Evolutionary conservation across 352 stramenopile species (phyloP), one percentile per base, ranked within the genome.

Genomic region (Globisporangium nodosum): DNA sequence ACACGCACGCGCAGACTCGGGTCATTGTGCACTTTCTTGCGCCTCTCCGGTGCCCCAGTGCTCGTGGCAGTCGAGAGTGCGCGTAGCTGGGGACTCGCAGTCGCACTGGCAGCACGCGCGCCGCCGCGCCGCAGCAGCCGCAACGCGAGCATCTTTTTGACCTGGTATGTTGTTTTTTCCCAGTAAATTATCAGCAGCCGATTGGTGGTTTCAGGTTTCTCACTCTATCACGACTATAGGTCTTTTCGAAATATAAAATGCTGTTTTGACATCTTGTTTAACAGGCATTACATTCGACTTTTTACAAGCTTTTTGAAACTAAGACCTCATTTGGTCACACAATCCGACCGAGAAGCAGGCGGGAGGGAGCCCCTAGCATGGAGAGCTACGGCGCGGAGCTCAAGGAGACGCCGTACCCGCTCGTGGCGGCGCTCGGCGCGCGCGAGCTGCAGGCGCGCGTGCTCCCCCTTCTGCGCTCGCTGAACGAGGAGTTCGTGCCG

Each of bases 381-480:
- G 86, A 96, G 78, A 85, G 68, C 63, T 94, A 90, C 70, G 74
- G 76, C 35, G 60, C 69, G 6, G 86, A 96, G 77, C 74, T 94
- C 59, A 91, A 90, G 68, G 85, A 96, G 76, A 90, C 78, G 65
- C 86, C 86, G 69, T 88, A 89, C 66, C 86, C 86, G 69, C 72
- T 96, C 46, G 82, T 96, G 39, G 84, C 82, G 59, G 78, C 78
- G 60, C 69, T 96, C 20, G 84, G 86, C n/a, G 64, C 76, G 51
- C 80, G 72, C 18, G 82, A 93, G 56, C 66, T 93, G 55, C 84
- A 94, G 65, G 46, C 62, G n/a, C 87, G 87, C 64, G 73, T 94
- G 30, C 69, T 94, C 31, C 69, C 73, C 37, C 68, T 78, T 24
- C 62, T 94, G 59, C 81, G 83, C 46, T 71, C 68, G 12, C 69